These are phyloP conservation scores for Teunomyces panamensis DNA, from an alignment of 805 yeast species.

Conservation along the genomic window DNA sequence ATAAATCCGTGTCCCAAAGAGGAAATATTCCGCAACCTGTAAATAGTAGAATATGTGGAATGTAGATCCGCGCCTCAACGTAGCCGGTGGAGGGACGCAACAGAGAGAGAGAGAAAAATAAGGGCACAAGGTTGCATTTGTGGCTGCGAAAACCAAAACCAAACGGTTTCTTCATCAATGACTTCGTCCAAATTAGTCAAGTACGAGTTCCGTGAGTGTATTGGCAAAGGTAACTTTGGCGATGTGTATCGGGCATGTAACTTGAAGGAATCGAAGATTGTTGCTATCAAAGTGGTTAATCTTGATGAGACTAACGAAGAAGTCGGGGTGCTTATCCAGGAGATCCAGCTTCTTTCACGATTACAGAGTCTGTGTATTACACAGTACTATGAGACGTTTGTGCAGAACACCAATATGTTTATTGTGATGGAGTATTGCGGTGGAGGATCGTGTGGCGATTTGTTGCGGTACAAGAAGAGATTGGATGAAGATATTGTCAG, in stretches of 20 bases:
- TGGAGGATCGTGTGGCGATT: slow-evolving; percentile 86
- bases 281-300: slow-evolving; percentile 86
- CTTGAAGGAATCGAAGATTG: slow-evolving; percentile 36
- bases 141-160: slow-evolving; percentile 9
- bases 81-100: too few species aligned
- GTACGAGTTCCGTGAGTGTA: slow-evolving; percentile 46
- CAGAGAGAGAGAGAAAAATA: not conserved
- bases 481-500: slow-evolving; percentile 61
- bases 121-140: slow-evolving; percentile 5
- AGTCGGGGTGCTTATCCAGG: slow-evolving; percentile 66
- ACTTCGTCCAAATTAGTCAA: slow-evolving; percentile 4
- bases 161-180: not conserved
- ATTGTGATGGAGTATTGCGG: slow-evolving; percentile 95
- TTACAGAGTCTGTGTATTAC: slow-evolving; percentile 68
- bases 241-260: slow-evolving; percentile 67
- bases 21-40: not conserved
- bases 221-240: slow-evolving; percentile 86
- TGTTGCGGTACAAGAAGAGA: slow-evolving; percentile 52
- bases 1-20: not conserved
- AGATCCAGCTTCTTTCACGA: slow-evolving; percentile 70
- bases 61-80: too few species aligned
- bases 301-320: slow-evolving; percentile 79
- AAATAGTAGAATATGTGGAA: too few species aligned
- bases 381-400: slow-evolving; percentile 55
- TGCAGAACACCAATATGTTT: slow-evolving; percentile 70